Base-by-base conservation (phyloP, 2,329 filamentous ascomycete species). In the Diaporthe eres region DNA sequence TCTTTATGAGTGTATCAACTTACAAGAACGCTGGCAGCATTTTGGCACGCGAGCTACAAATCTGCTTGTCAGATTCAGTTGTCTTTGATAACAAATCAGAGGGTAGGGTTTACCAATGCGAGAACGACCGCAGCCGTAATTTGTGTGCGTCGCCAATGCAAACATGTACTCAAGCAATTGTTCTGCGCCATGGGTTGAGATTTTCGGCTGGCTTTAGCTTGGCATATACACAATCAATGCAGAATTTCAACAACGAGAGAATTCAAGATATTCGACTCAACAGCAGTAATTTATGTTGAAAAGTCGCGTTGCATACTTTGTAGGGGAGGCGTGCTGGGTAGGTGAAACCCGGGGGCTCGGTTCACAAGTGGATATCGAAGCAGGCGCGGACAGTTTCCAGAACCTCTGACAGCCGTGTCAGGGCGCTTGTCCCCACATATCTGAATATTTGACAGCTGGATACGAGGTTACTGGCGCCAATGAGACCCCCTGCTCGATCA, bases 361-460 rank as follows among this genome's bases (percentile, higher is more conserved):
- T 34, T 47, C 61, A 31, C 28, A 49, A 49, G 61, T 28, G 42
- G 42, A 44, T n/a, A 10, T 7, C 4, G 31, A 31, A 31, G 31
- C 1, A 65, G 12, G 19, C 22, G 6, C 31, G 22, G 22, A 37
- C 44, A 28, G 3, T 68, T 51, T 39, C 47, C 44, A 51, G 28
- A n/a, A 12, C 13, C 44, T 68, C 44, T n/a, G 42, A 49, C 39
- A 28, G 42, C 42, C 6, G 17, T 31, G 25, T 47, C 25, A 22
- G 17, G 44, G 28, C 12, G 31, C 63, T 53, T 68, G 44, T 51
- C 44, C 3, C 63, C 63, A 53, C 63, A 68, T 37, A n/a, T 31
- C 44, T 22, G 13, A 51, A 25, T 68, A 51, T 68, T 68, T 51
- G 63, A 68, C 63, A 68, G 63, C 22, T 34, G 63, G 63, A 68